A percentile compares a stretch with the other conserved stretches of the same genome.
Conservation (phyloP, 306 rosid species). For the Castanea crenata region DNA sequence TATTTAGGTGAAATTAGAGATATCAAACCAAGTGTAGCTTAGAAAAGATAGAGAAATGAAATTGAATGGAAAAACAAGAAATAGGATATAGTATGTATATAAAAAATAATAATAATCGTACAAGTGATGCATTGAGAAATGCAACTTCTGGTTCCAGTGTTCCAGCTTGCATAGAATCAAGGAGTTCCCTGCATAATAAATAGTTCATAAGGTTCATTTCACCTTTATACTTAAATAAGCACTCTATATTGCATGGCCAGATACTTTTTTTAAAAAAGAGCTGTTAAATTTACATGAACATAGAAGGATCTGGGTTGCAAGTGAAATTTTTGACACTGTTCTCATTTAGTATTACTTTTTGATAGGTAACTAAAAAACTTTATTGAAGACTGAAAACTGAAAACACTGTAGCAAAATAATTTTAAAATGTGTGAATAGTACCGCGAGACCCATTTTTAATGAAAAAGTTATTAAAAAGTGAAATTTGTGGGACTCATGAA, state of each 20-base stretch:
- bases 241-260: neutral
- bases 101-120: slow-evolving; percentile 14
- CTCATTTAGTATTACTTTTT: no score
- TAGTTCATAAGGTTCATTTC: slow-evolving; percentile 2
- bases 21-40: neutral
- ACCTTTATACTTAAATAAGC: neutral
- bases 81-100: neutral
- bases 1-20: slow-evolving; percentile 27
- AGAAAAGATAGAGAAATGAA: neutral
- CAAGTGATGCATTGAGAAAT: slow-evolving; percentile 82
- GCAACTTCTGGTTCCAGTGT: slow-evolving; percentile 87
- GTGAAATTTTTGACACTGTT: neutral
- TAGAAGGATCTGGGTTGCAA: neutral
- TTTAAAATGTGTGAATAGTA: no score
- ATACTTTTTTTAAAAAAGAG: no score
- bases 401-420: no score
- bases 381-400: no score
- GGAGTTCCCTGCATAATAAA: slow-evolving; percentile 70
- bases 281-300: neutral
- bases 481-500: no score
- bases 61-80: neutral
- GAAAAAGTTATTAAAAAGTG: no score
- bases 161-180: slow-evolving; percentile 74
- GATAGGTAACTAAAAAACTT: no score
- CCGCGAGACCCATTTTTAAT: no score